Conservation (phyloP, 1,284 basidiomycete species). For the Phaffia rhodozyma region DNA sequence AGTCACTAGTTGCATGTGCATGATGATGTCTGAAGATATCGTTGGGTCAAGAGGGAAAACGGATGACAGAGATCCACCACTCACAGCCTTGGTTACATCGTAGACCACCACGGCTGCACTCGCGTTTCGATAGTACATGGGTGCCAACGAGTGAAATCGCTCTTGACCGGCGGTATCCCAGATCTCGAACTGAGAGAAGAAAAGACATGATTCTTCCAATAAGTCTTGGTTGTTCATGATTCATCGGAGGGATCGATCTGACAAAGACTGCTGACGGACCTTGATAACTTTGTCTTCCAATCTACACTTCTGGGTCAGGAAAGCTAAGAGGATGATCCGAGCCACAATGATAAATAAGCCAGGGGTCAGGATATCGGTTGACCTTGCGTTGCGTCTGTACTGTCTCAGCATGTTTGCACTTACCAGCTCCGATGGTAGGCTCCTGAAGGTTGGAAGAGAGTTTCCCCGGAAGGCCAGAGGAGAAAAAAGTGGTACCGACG, state of each 20-base stretch:
- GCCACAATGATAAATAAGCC: neutral
- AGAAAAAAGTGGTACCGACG: neutral
- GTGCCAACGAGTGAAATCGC: slow-evolving; percentile 41
- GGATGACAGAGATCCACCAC: slow-evolving; percentile 18
- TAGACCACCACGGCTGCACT: slow-evolving; percentile 93
- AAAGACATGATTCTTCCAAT: neutral
- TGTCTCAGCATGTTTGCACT: neutral
- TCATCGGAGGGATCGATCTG: neutral
- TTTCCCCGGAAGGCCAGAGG: slow-evolving; percentile 41
- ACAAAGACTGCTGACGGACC: neutral
- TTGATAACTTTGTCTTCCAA: slow-evolving; percentile 38
- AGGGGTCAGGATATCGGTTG: neutral
- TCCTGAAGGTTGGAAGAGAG: slow-evolving; percentile 69
- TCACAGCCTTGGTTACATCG: slow-evolving; percentile 65
- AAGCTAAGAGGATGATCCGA: slow-evolving; percentile 4
- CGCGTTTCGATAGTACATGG: slow-evolving; percentile 98
- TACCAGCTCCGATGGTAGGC: slow-evolving; percentile 85
- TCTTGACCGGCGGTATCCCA: slow-evolving; percentile 38
- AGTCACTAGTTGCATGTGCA: neutral
- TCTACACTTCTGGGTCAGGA: slow-evolving; percentile 31
- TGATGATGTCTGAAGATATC: neutral
- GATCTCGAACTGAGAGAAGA: slow-evolving; percentile 31
- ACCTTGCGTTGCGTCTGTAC: neutral
- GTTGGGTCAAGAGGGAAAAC: neutral
- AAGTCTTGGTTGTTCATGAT: neutral